phyloP scores from a whole-genome alignment of 768 basidiomycete species.

The Aureoboletus auriporus region DNA sequence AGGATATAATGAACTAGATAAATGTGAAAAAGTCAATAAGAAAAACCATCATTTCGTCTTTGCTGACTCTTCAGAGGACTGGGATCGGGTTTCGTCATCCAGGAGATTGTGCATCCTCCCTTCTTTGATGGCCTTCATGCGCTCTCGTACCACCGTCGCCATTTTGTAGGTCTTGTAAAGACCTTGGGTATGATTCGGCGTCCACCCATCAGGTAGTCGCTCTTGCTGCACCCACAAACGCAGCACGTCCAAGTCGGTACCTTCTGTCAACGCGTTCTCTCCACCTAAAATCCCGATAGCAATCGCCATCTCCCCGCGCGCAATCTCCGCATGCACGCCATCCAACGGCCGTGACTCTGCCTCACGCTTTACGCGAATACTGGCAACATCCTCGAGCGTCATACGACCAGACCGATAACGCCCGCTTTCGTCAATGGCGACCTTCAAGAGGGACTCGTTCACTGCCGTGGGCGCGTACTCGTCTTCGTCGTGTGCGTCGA shows the following conservation, averaged over 20 bases:
- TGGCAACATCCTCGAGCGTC: slow-evolving; percentile 38
- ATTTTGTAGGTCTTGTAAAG: slow-evolving; percentile 28
- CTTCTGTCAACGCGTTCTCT: slow-evolving; percentile 34
- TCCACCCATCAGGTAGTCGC: slow-evolving; percentile 43
- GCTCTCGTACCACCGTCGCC: slow-evolving; percentile 25
- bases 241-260: slow-evolving; percentile 44
- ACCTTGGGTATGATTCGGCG: slow-evolving; percentile 27
- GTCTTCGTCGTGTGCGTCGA: slow-evolving; percentile 36
- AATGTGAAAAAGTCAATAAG: slow-evolving; percentile 1
- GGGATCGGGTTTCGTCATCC: slow-evolving; percentile 7
- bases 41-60: slow-evolving; percentile 19
- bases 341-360: slow-evolving; percentile 39
- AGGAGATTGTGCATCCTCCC: slow-evolving; percentile 18
- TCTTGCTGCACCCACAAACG: slow-evolving; percentile 49
- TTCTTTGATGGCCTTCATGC: slow-evolving; percentile 21
- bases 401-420: slow-evolving; percentile 28
- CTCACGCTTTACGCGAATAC: slow-evolving; percentile 51
- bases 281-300: slow-evolving; percentile 47
- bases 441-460: slow-evolving; percentile 35
- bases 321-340: slow-evolving; percentile 52
- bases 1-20: no score
- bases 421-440: slow-evolving; percentile 32
- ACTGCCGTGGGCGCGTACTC: slow-evolving; percentile 44
- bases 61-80: neutral
- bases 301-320: slow-evolving; percentile 65